Evolutionary conservation across 768 basidiomycete species (phyloP).

Genomic region (Amanita fuliginea): DNA sequence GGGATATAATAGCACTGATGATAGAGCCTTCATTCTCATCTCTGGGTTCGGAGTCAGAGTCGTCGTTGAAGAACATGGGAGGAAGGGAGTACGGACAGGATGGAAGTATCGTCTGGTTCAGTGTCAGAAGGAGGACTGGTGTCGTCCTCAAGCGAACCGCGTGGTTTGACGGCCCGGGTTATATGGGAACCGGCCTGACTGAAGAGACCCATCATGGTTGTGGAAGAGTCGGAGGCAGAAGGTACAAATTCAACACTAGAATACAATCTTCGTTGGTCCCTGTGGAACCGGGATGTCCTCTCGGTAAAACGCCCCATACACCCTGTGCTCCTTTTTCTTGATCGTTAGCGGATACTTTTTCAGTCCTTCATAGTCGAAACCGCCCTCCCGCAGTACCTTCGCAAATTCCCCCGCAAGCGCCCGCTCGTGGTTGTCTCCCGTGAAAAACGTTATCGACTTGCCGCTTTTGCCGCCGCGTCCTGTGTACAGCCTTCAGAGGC

Average conservation of each 20-base stretch:
- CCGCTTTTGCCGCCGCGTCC: slow-evolving; percentile 87
- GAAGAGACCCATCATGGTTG: slow-evolving; percentile 72
- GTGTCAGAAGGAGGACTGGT: slow-evolving; percentile 73
- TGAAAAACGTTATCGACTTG: slow-evolving; percentile 94
- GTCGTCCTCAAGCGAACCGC: slow-evolving; percentile 43
- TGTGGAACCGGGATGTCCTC: slow-evolving; percentile 52
- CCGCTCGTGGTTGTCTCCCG: slow-evolving; percentile 78
- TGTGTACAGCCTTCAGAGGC: slow-evolving; percentile 15
- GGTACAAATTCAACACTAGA: slow-evolving; percentile 23
- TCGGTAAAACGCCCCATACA: slow-evolving; percentile 80
- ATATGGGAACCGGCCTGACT: slow-evolving; percentile 55
- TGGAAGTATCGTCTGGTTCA: slow-evolving; percentile 82
- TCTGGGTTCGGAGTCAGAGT: slow-evolving; percentile 36
- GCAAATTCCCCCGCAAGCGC: slow-evolving; percentile 89
- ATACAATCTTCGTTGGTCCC: slow-evolving; percentile 71
- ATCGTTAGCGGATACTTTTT: slow-evolving; percentile 92
- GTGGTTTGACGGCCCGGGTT: slow-evolving; percentile 46
- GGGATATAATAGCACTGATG: slow-evolving; percentile 77
- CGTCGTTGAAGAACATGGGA: slow-evolving; percentile 17
- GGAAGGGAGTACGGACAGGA: slow-evolving; percentile 50
- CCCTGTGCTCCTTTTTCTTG: slow-evolving; percentile 90
- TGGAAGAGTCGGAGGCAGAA: not conserved
- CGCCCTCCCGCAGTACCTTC: slow-evolving; percentile 80
- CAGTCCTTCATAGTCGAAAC: slow-evolving; percentile 66
- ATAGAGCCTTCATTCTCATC: slow-evolving; percentile 93